Percentiles rank a stretch among this genome's conserved stretches.
Conservation (phyloP, 176 grass and related monocot genomes). For the Leersia perrieri region DNA sequence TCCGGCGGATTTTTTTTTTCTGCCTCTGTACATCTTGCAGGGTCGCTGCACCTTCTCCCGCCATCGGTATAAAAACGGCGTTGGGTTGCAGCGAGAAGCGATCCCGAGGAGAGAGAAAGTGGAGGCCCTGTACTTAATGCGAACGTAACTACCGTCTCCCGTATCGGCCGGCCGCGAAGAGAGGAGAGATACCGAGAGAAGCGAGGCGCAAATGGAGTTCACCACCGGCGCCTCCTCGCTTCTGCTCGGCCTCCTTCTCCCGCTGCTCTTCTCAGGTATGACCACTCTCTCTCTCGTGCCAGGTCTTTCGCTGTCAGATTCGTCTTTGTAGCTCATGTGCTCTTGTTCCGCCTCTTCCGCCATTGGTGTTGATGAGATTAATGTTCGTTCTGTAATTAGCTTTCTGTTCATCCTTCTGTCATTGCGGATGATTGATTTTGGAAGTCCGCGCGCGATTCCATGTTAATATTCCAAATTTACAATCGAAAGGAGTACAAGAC, state of each 20-base stretch:
- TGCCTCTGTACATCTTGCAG: background rate
- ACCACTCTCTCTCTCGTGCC: background rate
- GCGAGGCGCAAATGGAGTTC: conserved; percentile 23
- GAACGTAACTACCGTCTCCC: background rate
- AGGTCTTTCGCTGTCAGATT: background rate
- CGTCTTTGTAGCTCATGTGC: background rate
- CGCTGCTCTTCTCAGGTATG: conserved; percentile 54
- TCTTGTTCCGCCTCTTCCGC: background rate
- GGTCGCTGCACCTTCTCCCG: too few relatives aligned
- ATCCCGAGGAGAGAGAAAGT: background rate
- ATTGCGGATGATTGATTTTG: background rate
- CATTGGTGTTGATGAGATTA: background rate
- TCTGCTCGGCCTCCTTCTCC: conserved; percentile 16
- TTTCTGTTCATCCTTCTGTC: background rate
- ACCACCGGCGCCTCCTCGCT: conserved; percentile 17
- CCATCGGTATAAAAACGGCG: conserved; percentile 2
- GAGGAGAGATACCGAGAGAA: background rate
- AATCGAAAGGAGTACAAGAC: background rate
- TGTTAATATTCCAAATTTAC: background rate
- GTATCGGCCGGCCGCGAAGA: background rate
- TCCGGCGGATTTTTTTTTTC: background rate
- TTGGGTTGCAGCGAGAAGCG: background rate
- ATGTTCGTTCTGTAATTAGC: background rate
- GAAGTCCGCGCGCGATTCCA: too few relatives aligned
- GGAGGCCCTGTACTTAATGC: background rate